Base-by-base conservation (phyloP, 352 stramenopile genomes). In the Chrysophaeum taylorii region DNA sequence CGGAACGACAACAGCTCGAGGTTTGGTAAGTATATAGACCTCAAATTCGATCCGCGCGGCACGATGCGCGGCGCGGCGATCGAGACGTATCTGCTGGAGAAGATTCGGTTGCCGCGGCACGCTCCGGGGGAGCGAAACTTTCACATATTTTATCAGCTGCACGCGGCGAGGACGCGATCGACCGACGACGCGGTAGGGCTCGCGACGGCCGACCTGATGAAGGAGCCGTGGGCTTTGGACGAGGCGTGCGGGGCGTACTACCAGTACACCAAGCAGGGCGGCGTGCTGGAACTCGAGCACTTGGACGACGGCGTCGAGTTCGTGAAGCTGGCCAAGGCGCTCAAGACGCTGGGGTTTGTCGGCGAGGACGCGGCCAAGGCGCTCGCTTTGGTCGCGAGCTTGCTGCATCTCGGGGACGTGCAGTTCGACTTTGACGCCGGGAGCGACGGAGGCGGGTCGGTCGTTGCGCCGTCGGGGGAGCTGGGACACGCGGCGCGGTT, bases 21-120 rank as follows among this genome's bases (percentile, higher is more conserved):
- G 52, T 97, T 97, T 76, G 92, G 92, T 68, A 97, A 97, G 77
- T 97, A 95, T 71, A 95, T 97, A 78, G 91, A 95, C 64, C 89
- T 97, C 73, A 83, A 94, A 68, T 97, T 97, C 68, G 76, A 73
- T 38, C 39, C 43, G 1, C 62, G 64, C 4, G 82, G 84, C 23
- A 75, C 74, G 37, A 72, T 91, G 2, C 72, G 82, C 1, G 85
- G 85, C 23, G 84, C 83, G 15, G 75, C 75, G 31, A 85, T 90
- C 53, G 73, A 86, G 66, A 87, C 82, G 38, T 92, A 93, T 70
- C 74, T 98, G 29, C 76, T 98, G 4, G 94, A 98, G 76, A 95
- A 96, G 64, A 90, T 96, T 14, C 85, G 93, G 21, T 78, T 98
- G 2, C 88, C 98, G 33, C 89, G 84, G 0, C 91, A 96, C 50